Conservation (phyloP, 2,329 filamentous ascomycete species). For the Pseudovirgaria hyperparasitica region DNA sequence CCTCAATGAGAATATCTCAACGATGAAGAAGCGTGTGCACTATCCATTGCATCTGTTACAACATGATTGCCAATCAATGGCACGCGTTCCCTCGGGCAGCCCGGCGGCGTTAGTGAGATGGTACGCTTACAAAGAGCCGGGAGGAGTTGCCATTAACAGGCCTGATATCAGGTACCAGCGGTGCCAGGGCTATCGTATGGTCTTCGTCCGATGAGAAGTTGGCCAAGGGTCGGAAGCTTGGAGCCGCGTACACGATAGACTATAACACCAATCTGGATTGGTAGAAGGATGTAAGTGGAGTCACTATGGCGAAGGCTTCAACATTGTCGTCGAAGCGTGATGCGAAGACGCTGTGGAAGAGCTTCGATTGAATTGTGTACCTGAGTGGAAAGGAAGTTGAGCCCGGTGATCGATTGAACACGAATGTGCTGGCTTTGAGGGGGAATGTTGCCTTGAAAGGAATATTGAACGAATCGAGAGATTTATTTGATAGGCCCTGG, state of each 20-base stretch:
- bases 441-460: slow-evolving; percentile 43
- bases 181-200: slow-evolving; percentile 41
- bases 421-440: slow-evolving; percentile 43
- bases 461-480: slow-evolving; percentile 49
- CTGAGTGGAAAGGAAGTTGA: slow-evolving; percentile 42
- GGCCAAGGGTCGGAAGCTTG: slow-evolving; percentile 38
- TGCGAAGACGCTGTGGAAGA: slow-evolving; percentile 34
- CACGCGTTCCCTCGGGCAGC: slow-evolving; percentile 41
- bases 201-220: slow-evolving; percentile 45
- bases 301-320: slow-evolving; percentile 30
- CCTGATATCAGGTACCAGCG: slow-evolving; percentile 29
- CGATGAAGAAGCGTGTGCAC: slow-evolving; percentile 45
- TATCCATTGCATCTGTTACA: slow-evolving; percentile 50
- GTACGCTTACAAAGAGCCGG: slow-evolving; percentile 31
- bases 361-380: slow-evolving; percentile 32
- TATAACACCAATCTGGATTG: slow-evolving; percentile 46
- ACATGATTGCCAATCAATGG: slow-evolving; percentile 55
- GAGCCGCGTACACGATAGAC: slow-evolving; percentile 48
- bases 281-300: slow-evolving; percentile 43
- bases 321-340: slow-evolving; percentile 42
- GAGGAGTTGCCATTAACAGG: slow-evolving; percentile 29
- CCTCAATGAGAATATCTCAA: slow-evolving; percentile 37
- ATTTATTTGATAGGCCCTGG: slow-evolving; percentile 34
- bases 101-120: slow-evolving; percentile 27
- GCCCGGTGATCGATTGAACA: slow-evolving; percentile 41